These are phyloP conservation scores for Sarcomyxa edulis DNA, from an alignment of 768 basidiomycete genomes.

Conservation along the genomic window DNA sequence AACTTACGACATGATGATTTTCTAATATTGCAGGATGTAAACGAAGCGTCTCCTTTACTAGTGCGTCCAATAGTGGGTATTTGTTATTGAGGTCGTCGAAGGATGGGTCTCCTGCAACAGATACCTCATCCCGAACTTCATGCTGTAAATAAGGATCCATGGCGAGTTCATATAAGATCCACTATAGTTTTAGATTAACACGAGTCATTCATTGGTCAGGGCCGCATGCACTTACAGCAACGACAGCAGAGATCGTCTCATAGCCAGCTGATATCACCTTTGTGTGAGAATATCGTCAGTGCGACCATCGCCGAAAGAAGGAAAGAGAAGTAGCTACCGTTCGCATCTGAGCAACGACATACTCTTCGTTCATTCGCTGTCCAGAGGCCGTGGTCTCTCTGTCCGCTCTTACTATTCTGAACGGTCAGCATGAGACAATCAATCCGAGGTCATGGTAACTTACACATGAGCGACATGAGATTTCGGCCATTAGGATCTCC, in stretches of 20 bases:
- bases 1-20: constrained; percentile 55
- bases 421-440: background rate
- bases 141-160: constrained; percentile 45
- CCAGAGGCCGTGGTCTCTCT: constrained; percentile 34
- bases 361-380: constrained; percentile 38
- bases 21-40: constrained; percentile 59
- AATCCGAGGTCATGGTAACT: constrained; percentile 7
- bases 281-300: no score
- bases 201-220: constrained; percentile 15
- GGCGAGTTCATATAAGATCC: constrained; percentile 63
- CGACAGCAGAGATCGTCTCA: constrained; percentile 42
- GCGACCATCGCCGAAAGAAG: no score
- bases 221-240: constrained; percentile 26
- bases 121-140: constrained; percentile 51
- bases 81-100: constrained; percentile 45
- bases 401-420: background rate
- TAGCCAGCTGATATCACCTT: constrained; percentile 63
- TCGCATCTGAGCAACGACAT: constrained; percentile 56
- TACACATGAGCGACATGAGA: constrained; percentile 53
- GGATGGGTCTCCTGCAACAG: constrained; percentile 37
- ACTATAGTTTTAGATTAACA: constrained; percentile 39
- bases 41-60: constrained; percentile 56
- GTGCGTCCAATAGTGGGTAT: constrained; percentile 54
- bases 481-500: constrained; percentile 40
- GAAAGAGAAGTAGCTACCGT: no score